A percentile compares a stretch with the other conserved stretches of the same genome.
phyloP scores from a whole-genome alignment of 495 filamentous ascomycete genomes.

The Entonaema liquescens region DNA sequence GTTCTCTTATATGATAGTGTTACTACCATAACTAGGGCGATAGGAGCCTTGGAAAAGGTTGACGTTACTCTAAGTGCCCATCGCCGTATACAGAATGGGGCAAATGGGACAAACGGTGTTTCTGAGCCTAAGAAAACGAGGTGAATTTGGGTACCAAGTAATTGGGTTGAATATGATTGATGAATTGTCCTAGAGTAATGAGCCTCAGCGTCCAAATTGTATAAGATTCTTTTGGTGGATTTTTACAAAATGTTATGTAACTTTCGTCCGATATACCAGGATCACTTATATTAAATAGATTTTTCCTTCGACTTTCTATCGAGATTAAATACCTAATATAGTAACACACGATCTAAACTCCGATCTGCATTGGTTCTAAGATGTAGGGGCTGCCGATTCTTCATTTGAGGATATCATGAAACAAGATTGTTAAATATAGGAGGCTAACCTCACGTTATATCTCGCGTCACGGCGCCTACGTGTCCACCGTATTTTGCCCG shows the following conservation, averaged over 20 bases:
- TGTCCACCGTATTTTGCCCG: too few relatives aligned
- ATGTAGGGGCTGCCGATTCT: too few relatives aligned
- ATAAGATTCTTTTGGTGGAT: background rate
- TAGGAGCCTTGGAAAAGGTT: slow-evolving; percentile 53
- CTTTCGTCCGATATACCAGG: background rate
- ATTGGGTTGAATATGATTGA: background rate
- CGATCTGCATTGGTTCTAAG: too few relatives aligned
- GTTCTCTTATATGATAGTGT: slow-evolving; percentile 65
- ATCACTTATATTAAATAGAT: background rate
- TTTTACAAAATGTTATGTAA: background rate
- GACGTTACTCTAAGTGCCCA: slow-evolving; percentile 39
- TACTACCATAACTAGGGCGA: slow-evolving; percentile 55
- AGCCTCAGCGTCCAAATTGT: background rate
- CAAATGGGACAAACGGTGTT: background rate
- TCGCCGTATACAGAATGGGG: slow-evolving; percentile 17
- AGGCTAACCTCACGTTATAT: too few relatives aligned
- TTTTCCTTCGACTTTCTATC: background rate
- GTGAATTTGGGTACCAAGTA: slow-evolving; percentile 6
- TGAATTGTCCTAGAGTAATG: background rate
- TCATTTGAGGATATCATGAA: too few relatives aligned
- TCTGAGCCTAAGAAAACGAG: slow-evolving; percentile 41
- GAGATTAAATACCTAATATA: too few relatives aligned
- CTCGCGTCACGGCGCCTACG: too few relatives aligned
- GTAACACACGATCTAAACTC: too few relatives aligned
- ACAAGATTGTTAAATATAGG: too few relatives aligned